Conservation (phyloP, 192 early-diverging fungal species). For the Backusella psychrophila region DNA sequence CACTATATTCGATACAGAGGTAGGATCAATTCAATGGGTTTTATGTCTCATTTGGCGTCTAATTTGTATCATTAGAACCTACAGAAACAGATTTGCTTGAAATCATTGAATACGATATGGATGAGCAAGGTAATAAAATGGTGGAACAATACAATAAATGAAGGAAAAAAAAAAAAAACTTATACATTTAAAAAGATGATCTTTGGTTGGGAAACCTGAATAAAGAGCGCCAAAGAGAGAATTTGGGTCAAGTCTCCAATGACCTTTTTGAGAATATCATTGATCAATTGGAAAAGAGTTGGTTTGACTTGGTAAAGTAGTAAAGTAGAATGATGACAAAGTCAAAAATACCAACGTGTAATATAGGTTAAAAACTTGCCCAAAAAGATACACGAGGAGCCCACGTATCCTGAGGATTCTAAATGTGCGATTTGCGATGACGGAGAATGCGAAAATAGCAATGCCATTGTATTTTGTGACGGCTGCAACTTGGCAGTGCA, state of each 20-base stretch:
- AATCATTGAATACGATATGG: constrained; percentile 95
- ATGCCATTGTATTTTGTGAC: constrained; percentile 99
- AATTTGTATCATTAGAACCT: constrained; percentile 39
- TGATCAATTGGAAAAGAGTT: constrained; percentile 93
- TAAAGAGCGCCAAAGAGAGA: constrained; percentile 53
- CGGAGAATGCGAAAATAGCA: constrained; percentile 98
- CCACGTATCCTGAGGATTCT: constrained; percentile 72
- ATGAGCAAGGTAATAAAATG: constrained; percentile 74
- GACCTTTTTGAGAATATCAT: constrained; percentile 83
- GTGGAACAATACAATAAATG: not conserved
- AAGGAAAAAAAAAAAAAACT: not conserved
- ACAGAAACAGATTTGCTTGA: constrained; percentile 56
- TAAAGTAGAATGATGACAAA: not conserved
- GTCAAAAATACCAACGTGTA: not conserved
- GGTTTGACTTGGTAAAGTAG: constrained; percentile 83
- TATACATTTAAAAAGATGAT: constrained; percentile 17
- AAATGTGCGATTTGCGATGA: constrained; percentile 95
- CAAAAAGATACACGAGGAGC: constrained; percentile 55
- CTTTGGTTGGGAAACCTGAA: constrained; percentile 75
- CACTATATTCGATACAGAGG: constrained; percentile 75
- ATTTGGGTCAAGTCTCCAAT: constrained; percentile 47
- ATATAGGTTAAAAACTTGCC: constrained; percentile 77
- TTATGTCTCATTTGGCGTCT: too few species aligned
- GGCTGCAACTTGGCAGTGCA: constrained; percentile 99
- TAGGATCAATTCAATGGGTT: constrained; percentile 13